A percentile compares a stretch with the other conserved stretches of the same genome.
Evolutionary conservation across 306 rosid species (phyloP).

Genomic region (Abrus pulchellus): DNA sequence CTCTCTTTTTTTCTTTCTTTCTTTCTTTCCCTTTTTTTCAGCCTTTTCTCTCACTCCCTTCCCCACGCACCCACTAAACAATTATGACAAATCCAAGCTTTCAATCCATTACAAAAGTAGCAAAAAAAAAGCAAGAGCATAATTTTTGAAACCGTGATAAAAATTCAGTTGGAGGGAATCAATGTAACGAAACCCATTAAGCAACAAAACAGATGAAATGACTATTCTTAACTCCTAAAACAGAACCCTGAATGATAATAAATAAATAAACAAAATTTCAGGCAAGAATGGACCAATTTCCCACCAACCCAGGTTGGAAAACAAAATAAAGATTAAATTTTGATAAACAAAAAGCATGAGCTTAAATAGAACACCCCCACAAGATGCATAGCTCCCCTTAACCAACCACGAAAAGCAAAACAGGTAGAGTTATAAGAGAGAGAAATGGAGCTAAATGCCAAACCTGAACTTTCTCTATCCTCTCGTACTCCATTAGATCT

Average conservation of each 20-base stretch:
- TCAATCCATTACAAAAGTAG: constrained; percentile 42
- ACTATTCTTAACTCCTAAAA: constrained; percentile 13
- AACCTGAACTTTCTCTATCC: constrained; percentile 92
- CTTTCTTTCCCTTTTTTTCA: constrained; percentile 2
- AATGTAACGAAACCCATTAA: neutral
- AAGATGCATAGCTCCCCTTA: neutral
- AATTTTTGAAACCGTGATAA: constrained; percentile 36
- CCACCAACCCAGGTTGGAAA: constrained; percentile 46
- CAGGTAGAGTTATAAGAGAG: neutral
- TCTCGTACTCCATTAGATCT: constrained; percentile 91
- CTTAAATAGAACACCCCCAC: constrained; percentile 9
- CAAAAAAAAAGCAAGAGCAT: constrained; percentile 42
- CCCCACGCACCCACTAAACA: constrained; percentile 31
- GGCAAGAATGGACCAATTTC: constrained; percentile 29
- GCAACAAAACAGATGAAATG: constrained; percentile 29
- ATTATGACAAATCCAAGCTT: constrained; percentile 51
- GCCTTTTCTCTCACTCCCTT: constrained; percentile 4
- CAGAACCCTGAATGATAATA: constrained; percentile 20
- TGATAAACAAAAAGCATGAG: constrained; percentile 32
- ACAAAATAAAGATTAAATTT: constrained; percentile 45
- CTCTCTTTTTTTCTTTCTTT: neutral
- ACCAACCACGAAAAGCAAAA: neutral
- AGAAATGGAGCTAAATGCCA: constrained; percentile 27
- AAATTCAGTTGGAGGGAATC: constrained; percentile 42
- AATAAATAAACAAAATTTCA: neutral